These are phyloP conservation scores for Botrytis hyacinthi DNA, from an alignment of 2,329 filamentous ascomycete genomes.

Conservation along the genomic window DNA sequence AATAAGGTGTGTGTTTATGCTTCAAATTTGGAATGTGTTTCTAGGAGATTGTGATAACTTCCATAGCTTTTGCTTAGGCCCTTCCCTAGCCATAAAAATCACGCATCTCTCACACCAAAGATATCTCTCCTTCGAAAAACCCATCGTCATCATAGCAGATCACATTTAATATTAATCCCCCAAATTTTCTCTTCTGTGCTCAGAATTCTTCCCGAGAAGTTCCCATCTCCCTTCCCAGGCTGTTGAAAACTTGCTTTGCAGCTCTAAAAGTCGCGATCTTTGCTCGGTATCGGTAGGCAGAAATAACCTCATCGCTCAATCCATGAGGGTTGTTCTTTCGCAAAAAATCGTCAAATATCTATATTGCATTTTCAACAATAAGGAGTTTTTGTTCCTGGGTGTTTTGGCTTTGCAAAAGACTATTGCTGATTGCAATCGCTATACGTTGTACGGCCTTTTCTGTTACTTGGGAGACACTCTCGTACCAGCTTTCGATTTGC, in stretches of 20 bases:
- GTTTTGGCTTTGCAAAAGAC: not conserved
- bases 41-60: not conserved
- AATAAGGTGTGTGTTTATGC: not conserved
- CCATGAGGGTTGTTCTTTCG: not conserved
- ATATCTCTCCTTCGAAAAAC: not conserved
- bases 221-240: not conserved
- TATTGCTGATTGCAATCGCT: not conserved
- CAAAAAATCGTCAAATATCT: not conserved
- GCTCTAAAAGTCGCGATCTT: not conserved
- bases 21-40: not conserved
- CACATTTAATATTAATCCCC: not conserved
- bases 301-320: not conserved
- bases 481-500: not conserved
- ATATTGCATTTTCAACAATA: not conserved
- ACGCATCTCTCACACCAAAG: not conserved
- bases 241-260: not conserved
- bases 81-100: not conserved
- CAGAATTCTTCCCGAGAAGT: not conserved
- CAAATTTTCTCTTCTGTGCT: not conserved
- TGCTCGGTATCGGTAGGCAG: not conserved
- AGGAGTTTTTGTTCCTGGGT: not conserved
- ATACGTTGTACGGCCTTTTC: not conserved
- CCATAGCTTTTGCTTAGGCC: not conserved
- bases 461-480: not conserved
- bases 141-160: not conserved